Conservation (phyloP, 306 rosid genomes). For the Rubus idaeus region DNA sequence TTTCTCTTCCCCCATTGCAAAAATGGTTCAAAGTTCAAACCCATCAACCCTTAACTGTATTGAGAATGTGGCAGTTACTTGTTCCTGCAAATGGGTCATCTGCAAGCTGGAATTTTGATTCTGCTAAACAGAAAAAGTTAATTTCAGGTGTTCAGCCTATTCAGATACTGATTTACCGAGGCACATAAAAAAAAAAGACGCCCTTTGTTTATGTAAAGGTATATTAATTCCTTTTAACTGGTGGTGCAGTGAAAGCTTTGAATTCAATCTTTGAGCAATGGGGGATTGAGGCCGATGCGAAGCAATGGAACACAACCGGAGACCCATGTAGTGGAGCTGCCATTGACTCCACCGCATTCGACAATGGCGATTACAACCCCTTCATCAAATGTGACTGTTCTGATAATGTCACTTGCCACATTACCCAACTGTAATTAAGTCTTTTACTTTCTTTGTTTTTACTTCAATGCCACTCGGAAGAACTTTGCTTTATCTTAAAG, state of each 20-base stretch:
- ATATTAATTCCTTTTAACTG: not conserved
- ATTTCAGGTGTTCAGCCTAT: not conserved
- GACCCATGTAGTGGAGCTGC: conserved; percentile 74
- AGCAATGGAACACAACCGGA: conserved; percentile 64
- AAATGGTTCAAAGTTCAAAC: too few species aligned
- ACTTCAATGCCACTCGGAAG: not conserved
- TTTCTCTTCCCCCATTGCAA: too few species aligned
- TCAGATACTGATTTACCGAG: too few species aligned
- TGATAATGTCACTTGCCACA: conserved; percentile 48
- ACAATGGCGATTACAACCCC: conserved; percentile 19
- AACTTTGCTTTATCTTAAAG: not conserved
- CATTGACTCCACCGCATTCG: conserved; percentile 24
- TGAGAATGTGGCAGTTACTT: not conserved
- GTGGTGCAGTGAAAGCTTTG: conserved; percentile 49
- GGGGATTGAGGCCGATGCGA: conserved; percentile 29
- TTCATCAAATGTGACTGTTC: conserved; percentile 69
- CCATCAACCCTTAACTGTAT: not conserved
- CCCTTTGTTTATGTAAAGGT: not conserved
- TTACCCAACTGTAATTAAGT: conserved; percentile 43
- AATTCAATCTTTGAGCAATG: conserved; percentile 64
- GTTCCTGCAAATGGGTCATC: not conserved
- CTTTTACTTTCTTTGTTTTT: conserved; percentile 5
- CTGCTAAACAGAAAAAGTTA: not conserved
- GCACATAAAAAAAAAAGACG: too few species aligned
- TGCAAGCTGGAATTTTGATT: not conserved